These are phyloP conservation scores for Podaxis sp. DNA, from an alignment of 768 basidiomycete species.

Conservation along the genomic window DNA sequence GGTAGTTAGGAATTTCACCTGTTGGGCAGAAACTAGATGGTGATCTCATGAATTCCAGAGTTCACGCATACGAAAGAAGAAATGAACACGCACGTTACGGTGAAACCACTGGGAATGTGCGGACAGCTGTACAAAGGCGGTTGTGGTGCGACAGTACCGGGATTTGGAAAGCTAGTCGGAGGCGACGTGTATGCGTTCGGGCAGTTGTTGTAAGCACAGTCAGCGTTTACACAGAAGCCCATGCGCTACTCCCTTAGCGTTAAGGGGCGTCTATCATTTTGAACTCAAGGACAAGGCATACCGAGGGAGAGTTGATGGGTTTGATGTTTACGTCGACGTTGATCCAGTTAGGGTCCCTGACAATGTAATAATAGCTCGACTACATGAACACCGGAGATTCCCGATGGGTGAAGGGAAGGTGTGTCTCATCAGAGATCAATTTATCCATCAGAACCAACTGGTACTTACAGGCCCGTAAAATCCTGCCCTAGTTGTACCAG, in stretches of 20 bases:
- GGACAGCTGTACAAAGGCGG: constrained; percentile 26
- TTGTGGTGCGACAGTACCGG: constrained; percentile 18
- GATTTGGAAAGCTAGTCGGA: constrained; percentile 25
- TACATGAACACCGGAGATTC: neutral
- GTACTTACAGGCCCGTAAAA: constrained; percentile 21
- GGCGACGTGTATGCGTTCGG: constrained; percentile 23
- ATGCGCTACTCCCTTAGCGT: constrained; percentile 3
- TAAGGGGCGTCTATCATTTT: neutral
- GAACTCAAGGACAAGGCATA: constrained; percentile 12
- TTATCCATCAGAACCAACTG: neutral
- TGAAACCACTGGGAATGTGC: constrained; percentile 21
- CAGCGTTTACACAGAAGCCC: constrained; percentile 22
- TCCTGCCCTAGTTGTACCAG: constrained; percentile 25
- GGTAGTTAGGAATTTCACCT: constrained; percentile 21
- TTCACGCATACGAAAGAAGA: neutral
- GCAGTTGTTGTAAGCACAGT: constrained; percentile 24
- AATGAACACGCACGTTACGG: constrained; percentile 23
- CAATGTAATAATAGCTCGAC: constrained; percentile 27
- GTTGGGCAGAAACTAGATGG: constrained; percentile 26
- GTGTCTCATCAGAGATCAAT: neutral
- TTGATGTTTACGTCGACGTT: constrained; percentile 25
- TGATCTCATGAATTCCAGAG: neutral
- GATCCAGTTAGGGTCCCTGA: constrained; percentile 24
- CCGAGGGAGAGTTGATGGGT: constrained; percentile 21
- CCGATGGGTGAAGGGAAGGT: neutral